A percentile compares a stretch with the other conserved stretches of the same genome.
These are phyloP conservation scores for Hapsidospora chrysogenum DNA, from an alignment of 495 filamentous ascomycete species.

Conservation along the genomic window DNA sequence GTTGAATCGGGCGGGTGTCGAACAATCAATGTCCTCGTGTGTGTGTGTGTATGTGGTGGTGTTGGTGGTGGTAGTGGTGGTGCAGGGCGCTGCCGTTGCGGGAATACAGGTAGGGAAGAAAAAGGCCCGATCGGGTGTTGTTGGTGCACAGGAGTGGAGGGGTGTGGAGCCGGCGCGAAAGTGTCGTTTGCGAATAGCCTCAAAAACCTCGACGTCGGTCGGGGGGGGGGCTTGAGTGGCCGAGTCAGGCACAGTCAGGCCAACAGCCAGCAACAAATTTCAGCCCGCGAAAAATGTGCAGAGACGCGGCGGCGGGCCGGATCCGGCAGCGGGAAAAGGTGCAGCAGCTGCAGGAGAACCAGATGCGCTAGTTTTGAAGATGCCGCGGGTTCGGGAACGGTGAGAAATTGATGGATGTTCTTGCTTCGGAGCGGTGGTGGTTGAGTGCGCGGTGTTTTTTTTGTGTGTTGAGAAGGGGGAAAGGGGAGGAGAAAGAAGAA, in stretches of 20 bases:
- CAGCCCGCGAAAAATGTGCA: conserved; percentile 2
- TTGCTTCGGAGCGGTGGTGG: neutral
- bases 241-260: no score
- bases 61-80: no score
- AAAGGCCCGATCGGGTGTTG: no score
- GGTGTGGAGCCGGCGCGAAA: conserved; percentile 1
- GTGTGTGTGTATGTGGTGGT: no score
- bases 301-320: neutral
- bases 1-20: no score
- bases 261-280: no score
- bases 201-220: conserved; percentile 14
- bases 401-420: conserved; percentile 27
- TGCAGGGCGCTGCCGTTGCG: no score
- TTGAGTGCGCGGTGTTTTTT: neutral
- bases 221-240: no score
- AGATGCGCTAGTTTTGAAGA: conserved; percentile 4
- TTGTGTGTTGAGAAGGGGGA: neutral
- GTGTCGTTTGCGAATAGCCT: conserved; percentile 28
- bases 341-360: conserved; percentile 8
- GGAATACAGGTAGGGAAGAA: no score
- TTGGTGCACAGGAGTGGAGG: no score
- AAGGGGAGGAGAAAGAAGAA: neutral
- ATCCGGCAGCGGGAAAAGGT: conserved; percentile 9
- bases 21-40: no score
- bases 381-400: conserved; percentile 10